Evolutionary conservation across 2,329 filamentous ascomycete species (phyloP).

Genomic region (Nigrospora oryzae): DNA sequence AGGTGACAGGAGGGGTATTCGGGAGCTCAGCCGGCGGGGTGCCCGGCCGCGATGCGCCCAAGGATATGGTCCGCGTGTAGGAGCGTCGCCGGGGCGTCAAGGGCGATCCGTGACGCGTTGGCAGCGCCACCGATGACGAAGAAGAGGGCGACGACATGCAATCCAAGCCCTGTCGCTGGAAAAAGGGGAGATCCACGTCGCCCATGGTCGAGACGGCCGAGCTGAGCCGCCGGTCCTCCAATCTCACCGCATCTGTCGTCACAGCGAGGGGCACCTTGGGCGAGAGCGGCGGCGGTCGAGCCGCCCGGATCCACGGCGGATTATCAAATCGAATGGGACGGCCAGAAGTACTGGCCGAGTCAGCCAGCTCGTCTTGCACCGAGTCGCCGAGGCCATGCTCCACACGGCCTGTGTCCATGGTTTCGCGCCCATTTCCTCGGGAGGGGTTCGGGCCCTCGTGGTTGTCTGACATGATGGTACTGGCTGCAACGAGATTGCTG

Average conservation of each 20-base stretch:
- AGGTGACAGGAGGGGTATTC: conserved; percentile 18
- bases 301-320: conserved; percentile 21
- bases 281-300: conserved; percentile 33
- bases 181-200: conserved; percentile 28
- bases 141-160: conserved; percentile 29
- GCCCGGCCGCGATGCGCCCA: conserved; percentile 14
- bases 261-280: conserved; percentile 40
- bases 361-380: conserved; percentile 6
- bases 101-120: conserved; percentile 14
- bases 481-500: conserved; percentile 7
- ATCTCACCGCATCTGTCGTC: conserved; percentile 31
- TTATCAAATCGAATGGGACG: conserved; percentile 10
- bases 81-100: conserved; percentile 30
- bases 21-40: conserved; percentile 4
- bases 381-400: conserved; percentile 4
- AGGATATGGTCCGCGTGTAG: conserved; percentile 31
- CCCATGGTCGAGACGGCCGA: conserved; percentile 22
- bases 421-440: conserved; percentile 2
- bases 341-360: conserved; percentile 5
- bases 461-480: conserved; percentile 16
- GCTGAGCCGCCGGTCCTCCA: conserved; percentile 29
- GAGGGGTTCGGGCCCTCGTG: conserved; percentile 9
- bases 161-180: conserved; percentile 42
- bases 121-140: conserved; percentile 10
- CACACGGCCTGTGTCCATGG: conserved; percentile 4